Base-by-base conservation (phyloP, 352 stramenopile genomes). In the Elongisporangium anandrum region DNA sequence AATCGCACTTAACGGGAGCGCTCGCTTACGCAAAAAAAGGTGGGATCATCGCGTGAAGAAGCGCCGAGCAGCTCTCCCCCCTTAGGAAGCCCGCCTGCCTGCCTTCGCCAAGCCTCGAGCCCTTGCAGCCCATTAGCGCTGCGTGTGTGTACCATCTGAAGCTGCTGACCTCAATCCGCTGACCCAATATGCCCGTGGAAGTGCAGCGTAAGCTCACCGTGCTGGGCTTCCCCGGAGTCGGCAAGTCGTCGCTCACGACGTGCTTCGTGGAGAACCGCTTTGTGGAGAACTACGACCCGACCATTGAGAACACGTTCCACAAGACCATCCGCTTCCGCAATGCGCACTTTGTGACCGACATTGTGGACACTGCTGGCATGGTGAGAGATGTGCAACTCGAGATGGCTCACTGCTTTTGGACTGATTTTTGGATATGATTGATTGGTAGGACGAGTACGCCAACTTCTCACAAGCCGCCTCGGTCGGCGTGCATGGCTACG, bases 351-450 rank as follows among this genome's bases (percentile, higher is more conserved):
- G 87, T 96, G 34, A 98, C 94, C 22, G 95, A 98, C 68, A 98
- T 98, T 67, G 93, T 98, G 64, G 95, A 98, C 70, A 98, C 94
- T n/a, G 95, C 95, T 13, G 95, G 95, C 58, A 98, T 98, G 86
- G 86, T 95, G 68, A 22, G 71, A 64, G 19, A 4, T 39, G 0
- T 24, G 1, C 10, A 12, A 19, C 2, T 20, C 15, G 29, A 7
- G 12, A 57, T 16, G 10, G 19, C 29, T 45, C 3, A 39, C 4
- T 8, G 3, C 29, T n/a, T 20, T 21, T 26, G 45, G 24, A 50
- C 19, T 61, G 19, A 22, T 24, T 20, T 53, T 0, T 52, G 64
- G 26, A 21, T 51, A 56, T 54, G 41, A 49, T 4, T 54, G 41
- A 47, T 4, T 59, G 24, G 24, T 65, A 94, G 90, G 95, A 98